Evolutionary conservation across 2,329 filamentous ascomycete species (phyloP), one percentile per base, ranked within the genome.

Genomic region (Gaeumannomyces sp.): DNA sequence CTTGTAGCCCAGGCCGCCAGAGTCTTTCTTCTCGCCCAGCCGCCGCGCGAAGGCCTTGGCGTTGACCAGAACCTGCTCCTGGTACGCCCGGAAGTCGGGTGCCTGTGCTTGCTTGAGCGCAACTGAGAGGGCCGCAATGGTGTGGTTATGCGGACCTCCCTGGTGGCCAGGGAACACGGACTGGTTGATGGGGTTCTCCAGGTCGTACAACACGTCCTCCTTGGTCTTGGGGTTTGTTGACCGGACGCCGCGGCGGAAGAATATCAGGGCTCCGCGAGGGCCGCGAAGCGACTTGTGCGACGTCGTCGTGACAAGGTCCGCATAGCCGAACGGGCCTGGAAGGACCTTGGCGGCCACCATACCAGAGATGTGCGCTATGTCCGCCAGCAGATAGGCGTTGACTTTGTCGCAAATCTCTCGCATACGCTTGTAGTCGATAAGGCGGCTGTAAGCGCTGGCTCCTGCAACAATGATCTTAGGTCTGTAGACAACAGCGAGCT

Each of bases 111-210:
- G 95, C 81, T 97, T 96, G 66, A 99, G 84, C 16, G 95, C 95
- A 61, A 99, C 95, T 27, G 95, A 88, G 33, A 99, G 84, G 59
- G 95, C 95, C 50, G 95, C 96, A 76, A 99, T 99, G 71, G 95
- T 99, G 83, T 99, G 95, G 82, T 99, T 99, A 81, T 99, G 95
- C 64, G 95, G 95, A 29, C 95, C 95, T 75, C 95, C 95, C 78
- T 99, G 95, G 79, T 99, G 95, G 65, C 95, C 95, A 22, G 95
- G 95, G 83, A 99, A 99, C 67, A 99, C 95, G 65, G 94, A 97
- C 71, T 88, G 86, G 80, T 99, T 99, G 81, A 99, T 99, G 65
- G 93, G 91, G 33, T 84, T 85, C 77, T 98, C 95, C 58, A 99
- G 89, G 73, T 97, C 89, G 79, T 97, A 99, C 75, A 91, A 78